Base-by-base conservation (phyloP, 805 yeast species). In the Zygosaccharomyces bailii region DNA sequence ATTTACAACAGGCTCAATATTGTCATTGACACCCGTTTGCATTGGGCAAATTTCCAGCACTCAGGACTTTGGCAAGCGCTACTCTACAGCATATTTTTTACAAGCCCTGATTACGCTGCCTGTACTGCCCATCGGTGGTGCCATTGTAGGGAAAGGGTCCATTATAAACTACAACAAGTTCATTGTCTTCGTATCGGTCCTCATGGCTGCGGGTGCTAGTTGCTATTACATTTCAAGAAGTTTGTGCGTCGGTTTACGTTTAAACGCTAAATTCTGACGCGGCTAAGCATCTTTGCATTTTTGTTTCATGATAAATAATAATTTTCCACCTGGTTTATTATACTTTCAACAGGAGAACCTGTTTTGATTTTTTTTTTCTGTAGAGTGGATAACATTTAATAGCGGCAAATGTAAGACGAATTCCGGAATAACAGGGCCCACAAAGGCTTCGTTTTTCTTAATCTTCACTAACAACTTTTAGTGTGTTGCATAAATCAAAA, bases 41-140 rank as follows among this genome's bases (percentile, higher is more conserved):
- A 67, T 77, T 29, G 82, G 81, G 0, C 79, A 76, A 41, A 76
- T 81, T 27, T 76, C 83, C n/a, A 72, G 74, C 42, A 72, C 76
- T 1, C 73, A 73, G 34, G 74, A 71, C 49, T 78, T 77, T 56
- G 83, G 82, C 6, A 72, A 73, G 51, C 68, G 80, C 14, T 78
- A 76, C 56, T 74, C 82, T 1, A 72, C 82, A 0, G 72, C 79
- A 52, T 82, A 80, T 59, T 73, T 79, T 36, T 61, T 79, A 53
- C 79, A 78, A 9, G 75, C 86, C 1, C 65, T 79, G 44, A 67
- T 74, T 11, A 67, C 71, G 24, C 62, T 79, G 21, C 69, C 74
- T 10, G 66, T 73, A 20, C 67, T 78, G 17, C 81, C 82, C 2
- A 63, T 73, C 17, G 74, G 78, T 2, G 75, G 81, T 49, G 70